Evolutionary conservation across 23 red algal species (phyloP).

Genomic region (Gracilaria gracilis): DNA sequence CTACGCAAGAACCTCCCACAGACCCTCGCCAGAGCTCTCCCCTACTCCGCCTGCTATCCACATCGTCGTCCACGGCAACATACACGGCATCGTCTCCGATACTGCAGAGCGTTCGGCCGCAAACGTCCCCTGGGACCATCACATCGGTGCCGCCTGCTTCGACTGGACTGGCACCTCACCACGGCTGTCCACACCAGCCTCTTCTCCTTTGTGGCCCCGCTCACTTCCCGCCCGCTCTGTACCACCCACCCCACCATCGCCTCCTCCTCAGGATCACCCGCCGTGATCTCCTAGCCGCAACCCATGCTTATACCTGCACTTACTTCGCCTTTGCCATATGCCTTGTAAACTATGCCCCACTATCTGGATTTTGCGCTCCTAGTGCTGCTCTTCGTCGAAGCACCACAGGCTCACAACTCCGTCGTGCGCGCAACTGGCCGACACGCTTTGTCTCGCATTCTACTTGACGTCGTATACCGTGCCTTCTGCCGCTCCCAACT

Average conservation of each 20-base stretch:
- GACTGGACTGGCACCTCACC: conserved; percentile 35
- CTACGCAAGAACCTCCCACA: neutral
- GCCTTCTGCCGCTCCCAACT: conserved; percentile 77
- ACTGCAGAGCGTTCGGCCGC: conserved; percentile 35
- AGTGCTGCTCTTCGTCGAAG: conserved; percentile 63
- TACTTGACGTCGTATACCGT: conserved; percentile 86
- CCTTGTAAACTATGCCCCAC: neutral
- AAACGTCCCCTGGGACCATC: conserved; percentile 42
- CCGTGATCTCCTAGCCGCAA: neutral
- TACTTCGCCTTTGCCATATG: neutral
- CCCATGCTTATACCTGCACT: neutral
- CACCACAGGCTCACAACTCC: conserved; percentile 83
- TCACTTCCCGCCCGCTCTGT: neutral
- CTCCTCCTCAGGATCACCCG: neutral
- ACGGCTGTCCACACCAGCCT: neutral
- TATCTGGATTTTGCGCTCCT: neutral
- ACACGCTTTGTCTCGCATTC: conserved; percentile 88
- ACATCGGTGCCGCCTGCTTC: conserved; percentile 34
- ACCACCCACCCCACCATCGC: neutral
- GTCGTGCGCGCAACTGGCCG: conserved; percentile 92
- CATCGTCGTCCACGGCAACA: conserved; percentile 26
- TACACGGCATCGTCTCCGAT: conserved; percentile 39
- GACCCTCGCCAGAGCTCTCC: neutral
- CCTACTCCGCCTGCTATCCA: conserved; percentile 20
- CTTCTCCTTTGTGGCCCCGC: neutral